A percentile compares a stretch with the other conserved stretches of the same genome.
These are phyloP conservation scores for Xylaria sp. DNA, from an alignment of 2,329 filamentous ascomycete species.

Conservation along the genomic window DNA sequence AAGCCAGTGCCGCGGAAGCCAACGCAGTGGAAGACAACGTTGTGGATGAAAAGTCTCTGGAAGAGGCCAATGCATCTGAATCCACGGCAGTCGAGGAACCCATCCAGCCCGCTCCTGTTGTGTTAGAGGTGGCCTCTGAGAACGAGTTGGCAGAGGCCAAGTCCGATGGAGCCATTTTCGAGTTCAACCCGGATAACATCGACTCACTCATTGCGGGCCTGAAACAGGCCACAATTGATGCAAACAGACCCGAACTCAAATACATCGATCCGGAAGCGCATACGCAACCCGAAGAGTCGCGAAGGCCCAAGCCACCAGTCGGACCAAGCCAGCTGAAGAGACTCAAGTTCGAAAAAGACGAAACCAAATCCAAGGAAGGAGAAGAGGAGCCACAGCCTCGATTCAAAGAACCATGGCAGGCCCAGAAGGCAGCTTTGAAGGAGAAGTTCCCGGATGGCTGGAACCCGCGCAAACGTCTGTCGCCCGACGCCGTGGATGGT, in stretches of 20 bases:
- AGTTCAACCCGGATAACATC: slow-evolving; percentile 34
- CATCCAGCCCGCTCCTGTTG: neutral
- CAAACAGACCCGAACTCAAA: neutral
- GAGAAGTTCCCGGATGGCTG: slow-evolving; percentile 78
- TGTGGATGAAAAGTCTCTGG: neutral
- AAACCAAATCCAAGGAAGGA: neutral
- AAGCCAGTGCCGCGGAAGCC: neutral
- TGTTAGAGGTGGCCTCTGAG: slow-evolving; percentile 12
- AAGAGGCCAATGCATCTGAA: neutral
- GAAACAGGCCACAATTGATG: neutral
- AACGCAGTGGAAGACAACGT: neutral
- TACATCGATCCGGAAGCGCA: neutral
- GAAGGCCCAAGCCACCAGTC: slow-evolving; percentile 10
- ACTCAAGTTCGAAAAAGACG: slow-evolving; percentile 25
- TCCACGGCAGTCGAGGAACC: neutral
- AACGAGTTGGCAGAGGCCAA: slow-evolving; percentile 22
- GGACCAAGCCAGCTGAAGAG: slow-evolving; percentile 23
- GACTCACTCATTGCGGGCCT: slow-evolving; percentile 22
- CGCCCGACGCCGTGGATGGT: slow-evolving; percentile 85
- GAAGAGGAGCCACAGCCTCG: slow-evolving; percentile 15
- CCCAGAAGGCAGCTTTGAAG: slow-evolving; percentile 68
- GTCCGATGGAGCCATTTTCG: slow-evolving; percentile 28
- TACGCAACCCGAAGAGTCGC: neutral
- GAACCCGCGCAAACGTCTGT: slow-evolving; percentile 78
- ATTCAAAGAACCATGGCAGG: slow-evolving; percentile 57